A percentile compares a stretch with the other conserved stretches of the same genome.
Evolutionary conservation across 768 basidiomycete genomes (phyloP).

Genomic region (Leccinum pellstonianum): DNA sequence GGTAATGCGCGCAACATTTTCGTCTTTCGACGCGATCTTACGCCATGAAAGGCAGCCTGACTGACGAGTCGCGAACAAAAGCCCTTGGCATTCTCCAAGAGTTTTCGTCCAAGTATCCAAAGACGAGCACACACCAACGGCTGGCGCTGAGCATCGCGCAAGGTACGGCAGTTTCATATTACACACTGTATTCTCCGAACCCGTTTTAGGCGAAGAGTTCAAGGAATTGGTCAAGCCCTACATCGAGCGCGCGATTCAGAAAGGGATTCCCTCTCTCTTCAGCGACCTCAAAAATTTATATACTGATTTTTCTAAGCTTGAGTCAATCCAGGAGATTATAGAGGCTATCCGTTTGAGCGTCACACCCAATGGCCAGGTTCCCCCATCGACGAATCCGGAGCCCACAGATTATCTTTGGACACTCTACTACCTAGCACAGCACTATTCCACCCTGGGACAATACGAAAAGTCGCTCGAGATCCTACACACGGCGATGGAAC

Average conservation of each 20-base stretch:
- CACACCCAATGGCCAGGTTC: conserved; percentile 35
- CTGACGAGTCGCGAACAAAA: conserved; percentile 49
- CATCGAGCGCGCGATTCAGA: conserved; percentile 64
- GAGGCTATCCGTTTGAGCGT: conserved; percentile 46
- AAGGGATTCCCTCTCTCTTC: conserved; percentile 92
- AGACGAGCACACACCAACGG: conserved; percentile 69
- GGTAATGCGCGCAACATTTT: conserved; percentile 41
- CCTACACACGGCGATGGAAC: conserved; percentile 64
- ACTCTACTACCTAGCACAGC: conserved; percentile 92
- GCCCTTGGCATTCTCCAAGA: conserved; percentile 58
- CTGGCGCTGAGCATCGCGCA: conserved; percentile 67
- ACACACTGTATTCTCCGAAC: background rate
- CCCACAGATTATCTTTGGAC: conserved; percentile 93
- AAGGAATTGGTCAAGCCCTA: conserved; percentile 62
- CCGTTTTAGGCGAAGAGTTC: conserved; percentile 61
- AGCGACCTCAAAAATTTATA: conserved; percentile 90
- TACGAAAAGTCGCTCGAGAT: conserved; percentile 52
- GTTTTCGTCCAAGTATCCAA: conserved; percentile 62
- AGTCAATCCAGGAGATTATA: conserved; percentile 65
- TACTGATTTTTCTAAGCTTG: conserved; percentile 57
- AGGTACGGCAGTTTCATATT: conserved; percentile 33
- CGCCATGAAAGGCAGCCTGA: conserved; percentile 35
- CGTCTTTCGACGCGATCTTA: conserved; percentile 14
- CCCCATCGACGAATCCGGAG: conserved; percentile 29
- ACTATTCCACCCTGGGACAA: conserved; percentile 64